Base-by-base conservation (phyloP, 192 early-diverging fungal species). In the Coemansia sp. region DNA sequence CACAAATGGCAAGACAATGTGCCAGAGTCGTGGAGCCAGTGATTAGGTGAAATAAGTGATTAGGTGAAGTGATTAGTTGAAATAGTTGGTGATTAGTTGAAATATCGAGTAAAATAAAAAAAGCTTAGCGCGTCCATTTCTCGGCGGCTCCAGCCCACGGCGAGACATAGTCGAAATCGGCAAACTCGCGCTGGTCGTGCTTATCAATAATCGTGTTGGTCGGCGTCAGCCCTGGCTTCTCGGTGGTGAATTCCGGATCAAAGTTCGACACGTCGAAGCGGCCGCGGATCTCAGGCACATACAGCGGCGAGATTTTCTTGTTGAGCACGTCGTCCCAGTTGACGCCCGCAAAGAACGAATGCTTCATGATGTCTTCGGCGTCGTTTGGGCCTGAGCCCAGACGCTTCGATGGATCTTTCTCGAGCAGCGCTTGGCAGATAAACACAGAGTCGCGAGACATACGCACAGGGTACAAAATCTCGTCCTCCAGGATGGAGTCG, bases 231-330 rank as follows among this genome's bases (percentile, higher is more conserved):
- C 93, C 92, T 2, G 97, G 95, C 54, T 84, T 79, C 83, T 98
- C 95, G 38, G 84, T 83, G n/a, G 97, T 99, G 66, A 99, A 99
- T 82, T 99, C 96, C 17, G 89, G 86, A 68, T 99, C 97, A 89
- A 99, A 99, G 87, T 98, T 98, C 37, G 94, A 97, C 11, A 91
- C 89, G 68, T 99, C 97, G 14, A 90, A 87, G 55, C 88, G 83
- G 23, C 84, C 66, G 46, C 70, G 73, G 56, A 99, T 88, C 42
- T 86, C 88, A 18, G 97, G 97, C 25, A 86, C 87, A 74, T 90
- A 99, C 6, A 94, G 94, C n/a, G 96, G 92, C 4, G 90, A 81
- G 8, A 94, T 87, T 60, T 86, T 82, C 72, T 94, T 90, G 57
- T 90, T 82, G n/a, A 96, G 74, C 67, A 98, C 90, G 47, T 91